Conservation (phyloP, 1,284 basidiomycete species). For the Irpex sp. region DNA sequence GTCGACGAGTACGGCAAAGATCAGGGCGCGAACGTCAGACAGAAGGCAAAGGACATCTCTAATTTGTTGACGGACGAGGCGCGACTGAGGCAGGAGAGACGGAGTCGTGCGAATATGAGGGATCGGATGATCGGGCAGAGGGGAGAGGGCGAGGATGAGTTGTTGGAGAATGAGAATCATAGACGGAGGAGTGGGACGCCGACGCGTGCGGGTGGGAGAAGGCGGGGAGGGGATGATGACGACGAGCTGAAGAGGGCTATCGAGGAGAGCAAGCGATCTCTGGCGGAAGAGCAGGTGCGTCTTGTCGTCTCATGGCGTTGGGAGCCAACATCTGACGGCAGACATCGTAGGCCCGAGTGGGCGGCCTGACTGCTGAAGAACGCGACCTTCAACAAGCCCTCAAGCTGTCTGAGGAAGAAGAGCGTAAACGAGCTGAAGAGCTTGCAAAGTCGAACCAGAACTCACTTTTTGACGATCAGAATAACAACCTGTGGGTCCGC, state of each 20-base stretch:
- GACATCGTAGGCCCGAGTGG: slow-evolving; percentile 41
- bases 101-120: slow-evolving; percentile 90
- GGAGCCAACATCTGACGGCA: background rate
- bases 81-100: slow-evolving; percentile 88
- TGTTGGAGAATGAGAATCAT: slow-evolving; percentile 59
- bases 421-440: slow-evolving; percentile 73
- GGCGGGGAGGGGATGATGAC: slow-evolving; percentile 73
- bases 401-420: slow-evolving; percentile 90
- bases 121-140: slow-evolving; percentile 89
- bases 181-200: slow-evolving; percentile 51
- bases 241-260: slow-evolving; percentile 87
- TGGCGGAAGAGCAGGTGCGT: slow-evolving; percentile 74
- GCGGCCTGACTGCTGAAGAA: slow-evolving; percentile 69
- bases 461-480: slow-evolving; percentile 86
- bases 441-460: slow-evolving; percentile 82
- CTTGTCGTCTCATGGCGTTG: background rate
- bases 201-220: slow-evolving; percentile 28
- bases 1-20: slow-evolving; percentile 97
- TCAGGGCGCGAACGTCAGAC: slow-evolving; percentile 97
- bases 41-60: slow-evolving; percentile 99
- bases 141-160: slow-evolving; percentile 38
- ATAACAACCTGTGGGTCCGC: slow-evolving; percentile 69
- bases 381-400: slow-evolving; percentile 86
- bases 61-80: slow-evolving; percentile 93
- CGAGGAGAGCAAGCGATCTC: slow-evolving; percentile 86